These are phyloP conservation scores for Inga oerstediana DNA, from an alignment of 306 rosid species.

Conservation along the genomic window DNA sequence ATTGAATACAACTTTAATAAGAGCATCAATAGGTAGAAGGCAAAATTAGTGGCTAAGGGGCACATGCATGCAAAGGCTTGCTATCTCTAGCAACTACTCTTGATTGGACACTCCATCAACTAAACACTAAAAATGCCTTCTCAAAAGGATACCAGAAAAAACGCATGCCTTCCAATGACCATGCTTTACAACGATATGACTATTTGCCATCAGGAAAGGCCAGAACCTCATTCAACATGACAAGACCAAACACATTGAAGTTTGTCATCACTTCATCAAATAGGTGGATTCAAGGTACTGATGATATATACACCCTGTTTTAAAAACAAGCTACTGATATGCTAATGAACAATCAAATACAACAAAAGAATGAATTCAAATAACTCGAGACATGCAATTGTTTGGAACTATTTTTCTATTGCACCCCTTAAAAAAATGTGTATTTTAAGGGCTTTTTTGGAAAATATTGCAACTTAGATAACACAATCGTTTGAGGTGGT, in stretches of 20 bases:
- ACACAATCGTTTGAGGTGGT: no score
- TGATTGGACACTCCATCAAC: not conserved
- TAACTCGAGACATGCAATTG: not conserved
- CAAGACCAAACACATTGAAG: not conserved
- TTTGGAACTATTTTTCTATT: not conserved
- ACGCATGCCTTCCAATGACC: not conserved
- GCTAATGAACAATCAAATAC: not conserved
- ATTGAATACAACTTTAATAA: not conserved
- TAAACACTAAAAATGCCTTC: not conserved
- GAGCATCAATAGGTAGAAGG: not conserved
- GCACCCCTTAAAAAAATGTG: not conserved
- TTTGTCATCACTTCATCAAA: not conserved
- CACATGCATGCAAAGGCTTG: not conserved
- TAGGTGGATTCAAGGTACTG: not conserved
- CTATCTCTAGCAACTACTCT: not conserved
- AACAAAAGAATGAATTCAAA: not conserved
- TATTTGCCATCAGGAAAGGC: not conserved
- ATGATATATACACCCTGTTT: not conserved
- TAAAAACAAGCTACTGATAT: not conserved
- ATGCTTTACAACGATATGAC: not conserved
- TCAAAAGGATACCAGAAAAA: not conserved
- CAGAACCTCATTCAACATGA: not conserved
- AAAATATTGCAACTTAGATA: not conserved
- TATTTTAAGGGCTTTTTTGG: not conserved
- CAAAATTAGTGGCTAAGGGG: not conserved